A percentile compares a stretch with the other conserved stretches of the same genome.
Conservation (phyloP, 1,139 yeast species). For the Geotrichum candidum region DNA sequence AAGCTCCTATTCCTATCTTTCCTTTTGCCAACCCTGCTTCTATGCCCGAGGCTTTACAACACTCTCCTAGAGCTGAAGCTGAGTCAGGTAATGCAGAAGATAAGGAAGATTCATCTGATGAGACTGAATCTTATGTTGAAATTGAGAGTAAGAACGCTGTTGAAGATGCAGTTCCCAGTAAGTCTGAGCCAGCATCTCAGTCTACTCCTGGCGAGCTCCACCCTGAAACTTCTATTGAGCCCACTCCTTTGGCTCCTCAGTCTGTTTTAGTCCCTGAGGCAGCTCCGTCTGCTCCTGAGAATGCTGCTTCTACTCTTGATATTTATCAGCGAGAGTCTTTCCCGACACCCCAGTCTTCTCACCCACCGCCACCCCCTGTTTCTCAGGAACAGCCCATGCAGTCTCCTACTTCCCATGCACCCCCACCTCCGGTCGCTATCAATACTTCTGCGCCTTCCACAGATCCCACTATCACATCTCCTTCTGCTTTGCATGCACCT, state of each 20-base stretch:
- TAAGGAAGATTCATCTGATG: background rate
- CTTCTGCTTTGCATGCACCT: background rate
- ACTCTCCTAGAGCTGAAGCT: conserved; percentile 4
- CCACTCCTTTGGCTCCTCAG: background rate
- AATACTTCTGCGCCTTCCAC: background rate
- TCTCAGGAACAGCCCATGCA: background rate
- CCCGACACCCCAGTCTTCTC: background rate
- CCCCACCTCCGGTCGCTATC: background rate
- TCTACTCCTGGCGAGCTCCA: background rate
- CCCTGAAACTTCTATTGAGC: background rate
- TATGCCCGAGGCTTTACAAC: conserved; percentile 10
- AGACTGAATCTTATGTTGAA: background rate
- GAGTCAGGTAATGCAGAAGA: background rate
- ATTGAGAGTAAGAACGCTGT: background rate
- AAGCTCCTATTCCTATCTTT: conserved; percentile 45
- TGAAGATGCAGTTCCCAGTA: background rate
- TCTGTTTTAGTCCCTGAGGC: background rate
- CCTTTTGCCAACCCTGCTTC: conserved; percentile 42
- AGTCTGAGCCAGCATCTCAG: background rate
- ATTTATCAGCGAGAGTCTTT: background rate
- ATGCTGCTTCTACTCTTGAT: background rate
- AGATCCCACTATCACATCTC: background rate
- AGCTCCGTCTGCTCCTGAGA: background rate
- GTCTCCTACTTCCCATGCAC: background rate
- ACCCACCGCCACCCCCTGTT: conserved; percentile 2